These are phyloP conservation scores for Venturia pyrina DNA, from an alignment of 2,329 filamentous ascomycete genomes.

Conservation along the genomic window DNA sequence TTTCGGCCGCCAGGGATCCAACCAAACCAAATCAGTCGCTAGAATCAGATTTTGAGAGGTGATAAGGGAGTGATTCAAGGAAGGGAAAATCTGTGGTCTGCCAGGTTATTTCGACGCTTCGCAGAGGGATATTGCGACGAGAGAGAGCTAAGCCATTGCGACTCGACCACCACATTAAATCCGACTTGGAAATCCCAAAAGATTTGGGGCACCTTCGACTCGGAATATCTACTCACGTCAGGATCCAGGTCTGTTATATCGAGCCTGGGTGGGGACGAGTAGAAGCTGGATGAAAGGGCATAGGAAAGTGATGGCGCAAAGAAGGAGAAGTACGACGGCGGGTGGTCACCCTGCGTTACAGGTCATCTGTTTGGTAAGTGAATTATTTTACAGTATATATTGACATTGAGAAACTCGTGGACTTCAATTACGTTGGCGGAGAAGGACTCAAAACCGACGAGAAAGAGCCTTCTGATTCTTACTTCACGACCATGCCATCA, in stretches of 20 bases:
- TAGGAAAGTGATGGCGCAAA: slow-evolving; percentile 2
- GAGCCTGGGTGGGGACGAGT: background rate
- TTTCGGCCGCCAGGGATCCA: too few relatives aligned
- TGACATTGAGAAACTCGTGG: background rate
- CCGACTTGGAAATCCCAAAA: too few relatives aligned
- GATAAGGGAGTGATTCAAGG: too few relatives aligned
- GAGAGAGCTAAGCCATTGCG: too few relatives aligned
- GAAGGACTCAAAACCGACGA: background rate
- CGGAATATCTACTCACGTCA: background rate
- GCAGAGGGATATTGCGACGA: too few relatives aligned
- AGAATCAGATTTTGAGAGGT: too few relatives aligned
- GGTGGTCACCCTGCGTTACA: slow-evolving; percentile 6
- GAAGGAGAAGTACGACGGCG: background rate
- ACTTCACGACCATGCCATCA: background rate
- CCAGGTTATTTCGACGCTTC: too few relatives aligned
- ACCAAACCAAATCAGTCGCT: too few relatives aligned
- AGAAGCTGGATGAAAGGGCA: background rate
- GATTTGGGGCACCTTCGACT: too few relatives aligned
- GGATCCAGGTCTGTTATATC: background rate
- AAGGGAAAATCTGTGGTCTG: too few relatives aligned
- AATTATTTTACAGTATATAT: background rate
- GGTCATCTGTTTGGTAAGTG: slow-evolving; percentile 13
- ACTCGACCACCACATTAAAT: too few relatives aligned
- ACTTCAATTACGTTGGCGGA: background rate
- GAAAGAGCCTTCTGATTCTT: background rate